These are phyloP conservation scores for Juglanconis oblonga DNA, from an alignment of 2,329 filamentous ascomycete species.

Conservation along the genomic window DNA sequence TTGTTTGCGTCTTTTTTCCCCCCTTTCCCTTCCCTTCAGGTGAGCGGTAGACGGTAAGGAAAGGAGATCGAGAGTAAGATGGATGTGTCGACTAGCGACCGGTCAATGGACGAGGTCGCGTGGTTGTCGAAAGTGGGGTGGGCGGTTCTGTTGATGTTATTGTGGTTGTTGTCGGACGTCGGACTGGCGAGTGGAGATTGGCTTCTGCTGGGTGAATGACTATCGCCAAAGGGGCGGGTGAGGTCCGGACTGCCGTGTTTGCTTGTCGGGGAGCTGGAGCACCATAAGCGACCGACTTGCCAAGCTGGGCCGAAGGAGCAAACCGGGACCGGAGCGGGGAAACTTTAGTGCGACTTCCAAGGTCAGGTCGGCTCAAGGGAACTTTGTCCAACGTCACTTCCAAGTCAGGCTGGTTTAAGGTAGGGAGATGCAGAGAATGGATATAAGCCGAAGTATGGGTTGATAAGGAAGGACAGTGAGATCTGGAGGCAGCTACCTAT, in stretches of 20 bases:
- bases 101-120: background rate
- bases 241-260: conserved; percentile 13
- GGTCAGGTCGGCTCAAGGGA: too few species aligned
- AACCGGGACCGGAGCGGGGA: conserved; percentile 11
- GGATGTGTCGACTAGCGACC: too few species aligned
- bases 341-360: conserved; percentile 5
- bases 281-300: background rate
- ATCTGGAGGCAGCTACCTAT: too few species aligned
- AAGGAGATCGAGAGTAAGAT: background rate
- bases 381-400: background rate
- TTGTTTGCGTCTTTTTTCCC: background rate
- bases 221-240: conserved; percentile 10
- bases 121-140: background rate
- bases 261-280: conserved; percentile 2
- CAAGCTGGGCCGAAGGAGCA: background rate
- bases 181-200: conserved; percentile 15
- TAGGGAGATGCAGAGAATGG: too few species aligned
- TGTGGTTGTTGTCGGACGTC: background rate
- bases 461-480: too few species aligned
- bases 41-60: background rate
- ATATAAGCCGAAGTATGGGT: too few species aligned
- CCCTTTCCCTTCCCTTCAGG: background rate
- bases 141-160: background rate
- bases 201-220: background rate
- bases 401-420: too few species aligned